Evolutionary conservation across 768 basidiomycete genomes (phyloP).

Genomic region (Leccinum truebloodii): DNA sequence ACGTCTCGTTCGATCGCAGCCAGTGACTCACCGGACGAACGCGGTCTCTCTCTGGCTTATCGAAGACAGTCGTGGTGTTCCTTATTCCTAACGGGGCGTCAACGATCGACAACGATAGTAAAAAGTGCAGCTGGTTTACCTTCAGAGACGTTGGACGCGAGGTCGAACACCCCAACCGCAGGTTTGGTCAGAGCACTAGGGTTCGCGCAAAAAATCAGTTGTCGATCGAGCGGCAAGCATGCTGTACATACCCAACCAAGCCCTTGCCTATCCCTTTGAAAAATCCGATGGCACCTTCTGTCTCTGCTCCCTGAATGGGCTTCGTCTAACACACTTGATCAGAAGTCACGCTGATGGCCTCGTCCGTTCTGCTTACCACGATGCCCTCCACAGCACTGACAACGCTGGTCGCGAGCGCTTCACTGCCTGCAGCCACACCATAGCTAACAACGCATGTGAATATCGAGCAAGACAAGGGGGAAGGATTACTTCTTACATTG

Average conservation of each 20-base stretch:
- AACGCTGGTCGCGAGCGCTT: constrained; percentile 90
- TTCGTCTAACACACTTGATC: constrained; percentile 63
- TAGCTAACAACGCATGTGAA: constrained; percentile 51
- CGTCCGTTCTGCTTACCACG: constrained; percentile 52
- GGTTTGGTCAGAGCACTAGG: constrained; percentile 91
- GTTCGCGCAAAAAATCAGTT: not conserved
- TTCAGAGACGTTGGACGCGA: constrained; percentile 93
- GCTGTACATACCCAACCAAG: constrained; percentile 71
- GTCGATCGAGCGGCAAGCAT: not conserved
- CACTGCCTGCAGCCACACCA: constrained; percentile 93
- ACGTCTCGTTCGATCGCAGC: not conserved
- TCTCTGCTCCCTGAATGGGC: constrained; percentile 95
- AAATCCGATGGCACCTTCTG: constrained; percentile 92
- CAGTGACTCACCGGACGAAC: constrained; percentile 63
- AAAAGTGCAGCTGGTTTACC: constrained; percentile 43
- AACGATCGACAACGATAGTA: constrained; percentile 1
- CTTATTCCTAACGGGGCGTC: constrained; percentile 69
- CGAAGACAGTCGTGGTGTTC: constrained; percentile 98
- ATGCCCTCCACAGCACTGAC: constrained; percentile 97
- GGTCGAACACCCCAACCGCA: constrained; percentile 93
- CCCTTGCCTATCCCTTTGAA: constrained; percentile 98
- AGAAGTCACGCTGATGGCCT: constrained; percentile 1
- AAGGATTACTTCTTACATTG: constrained; percentile 57
- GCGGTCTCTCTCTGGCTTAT: constrained; percentile 86
- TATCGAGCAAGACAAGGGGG: not conserved